Base-by-base conservation (phyloP, 2,329 filamentous ascomycete species). In the Cadophora sp. region DNA sequence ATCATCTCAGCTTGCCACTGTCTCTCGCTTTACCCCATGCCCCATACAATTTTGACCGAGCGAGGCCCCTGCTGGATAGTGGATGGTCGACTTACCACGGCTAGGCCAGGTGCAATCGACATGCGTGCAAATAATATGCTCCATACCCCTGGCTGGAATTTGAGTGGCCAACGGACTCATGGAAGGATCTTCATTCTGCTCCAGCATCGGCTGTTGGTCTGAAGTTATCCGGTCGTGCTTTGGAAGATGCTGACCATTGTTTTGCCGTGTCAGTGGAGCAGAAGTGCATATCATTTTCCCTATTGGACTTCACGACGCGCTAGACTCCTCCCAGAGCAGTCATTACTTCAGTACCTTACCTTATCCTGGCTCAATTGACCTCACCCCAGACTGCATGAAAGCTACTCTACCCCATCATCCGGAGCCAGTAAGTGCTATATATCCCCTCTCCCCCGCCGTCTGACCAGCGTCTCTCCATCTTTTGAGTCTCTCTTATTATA, bases 331-430 rank as follows among this genome's bases (percentile, higher is more conserved):
- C 7, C 26, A 62, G 40, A 4, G 14, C 31, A 59, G 8, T 48
- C 24, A 62, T 61, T 31, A 50, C 27, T 50, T 22, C 50, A 55
- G 50, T 55, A 48, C 50, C 24, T 55, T 14, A 50, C 26, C 40
- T 31, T 22, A 34, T 24, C 37, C 59, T 50, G 26, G 27, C 12
- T 27, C 37, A 48, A 43, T 37, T 62, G 67, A 69, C 34, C 37
- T 67, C 56, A 64, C 69, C 69, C 69, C 69, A 63, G 69, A 68
- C 59, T 63, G 69, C 67, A 68, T 68, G 24, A 62, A 61, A 66
- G 55, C 65, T 68, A 70, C 65, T 58, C 58, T 66, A 59, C 61
- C 65, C 65, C 69, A 69, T 69, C 67, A 71, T 71, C 69, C 67
- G 67, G 60, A 60, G 55, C 37, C 62, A 64, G 58, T 34, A 24